Evolutionary conservation across 2,329 filamentous ascomycete genomes (phyloP).

Genomic region (Fusarium sp.): DNA sequence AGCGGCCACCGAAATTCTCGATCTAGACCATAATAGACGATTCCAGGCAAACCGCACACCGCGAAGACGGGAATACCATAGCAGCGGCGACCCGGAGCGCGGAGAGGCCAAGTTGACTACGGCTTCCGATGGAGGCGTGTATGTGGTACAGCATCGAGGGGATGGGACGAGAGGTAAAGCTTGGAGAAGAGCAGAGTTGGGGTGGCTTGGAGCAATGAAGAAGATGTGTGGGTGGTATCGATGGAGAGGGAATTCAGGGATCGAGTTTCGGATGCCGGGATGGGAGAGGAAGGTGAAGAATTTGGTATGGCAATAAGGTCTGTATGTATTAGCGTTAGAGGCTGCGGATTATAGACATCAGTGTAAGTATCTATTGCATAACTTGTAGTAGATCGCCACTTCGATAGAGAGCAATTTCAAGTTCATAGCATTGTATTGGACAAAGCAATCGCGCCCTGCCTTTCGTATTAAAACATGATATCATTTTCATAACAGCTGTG

Average conservation of each 20-base stretch:
- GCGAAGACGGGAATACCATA: conserved; percentile 46
- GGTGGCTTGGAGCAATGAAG: conserved; percentile 62
- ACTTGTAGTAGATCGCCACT: not conserved
- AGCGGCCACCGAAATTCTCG: conserved; percentile 46
- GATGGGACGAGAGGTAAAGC: conserved; percentile 51
- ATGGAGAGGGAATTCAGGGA: conserved; percentile 46
- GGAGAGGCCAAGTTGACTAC: conserved; percentile 55
- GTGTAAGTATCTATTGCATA: not conserved
- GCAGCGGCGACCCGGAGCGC: conserved; percentile 42
- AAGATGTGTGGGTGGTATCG: conserved; percentile 56
- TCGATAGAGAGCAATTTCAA: not conserved
- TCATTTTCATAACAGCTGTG: conserved; percentile 24
- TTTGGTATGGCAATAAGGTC: conserved; percentile 20
- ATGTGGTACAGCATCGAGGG: conserved; percentile 50
- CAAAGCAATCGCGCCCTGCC: conserved; percentile 19
- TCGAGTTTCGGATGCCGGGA: conserved; percentile 48
- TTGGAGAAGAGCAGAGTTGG: conserved; percentile 60
- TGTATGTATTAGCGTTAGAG: not conserved
- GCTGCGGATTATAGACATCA: not conserved
- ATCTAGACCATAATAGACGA: conserved; percentile 40
- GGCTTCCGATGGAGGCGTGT: conserved; percentile 40
- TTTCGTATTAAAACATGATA: conserved; percentile 36
- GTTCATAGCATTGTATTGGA: not conserved
- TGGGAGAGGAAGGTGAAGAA: conserved; percentile 42
- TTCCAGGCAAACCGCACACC: conserved; percentile 39